Conservation (phyloP, 2,329 filamentous ascomycete species). For the Teratosphaeria nubilosa region DNA sequence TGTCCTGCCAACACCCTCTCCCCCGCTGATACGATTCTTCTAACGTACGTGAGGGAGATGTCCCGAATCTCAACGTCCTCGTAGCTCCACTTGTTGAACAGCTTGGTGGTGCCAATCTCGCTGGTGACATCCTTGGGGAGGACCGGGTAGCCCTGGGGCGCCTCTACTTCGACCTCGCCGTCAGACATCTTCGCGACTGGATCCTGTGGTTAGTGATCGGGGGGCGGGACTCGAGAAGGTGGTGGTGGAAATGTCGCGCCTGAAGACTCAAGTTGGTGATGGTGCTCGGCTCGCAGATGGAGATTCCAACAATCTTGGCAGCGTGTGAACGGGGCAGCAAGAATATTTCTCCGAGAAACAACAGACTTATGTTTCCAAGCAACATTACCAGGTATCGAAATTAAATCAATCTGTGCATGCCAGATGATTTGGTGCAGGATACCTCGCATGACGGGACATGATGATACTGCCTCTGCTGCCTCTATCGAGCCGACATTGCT, state of each 20-base stretch:
- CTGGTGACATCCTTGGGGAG: slow-evolving; percentile 87
- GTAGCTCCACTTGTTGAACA: slow-evolving; percentile 98
- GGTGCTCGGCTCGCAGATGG: neutral
- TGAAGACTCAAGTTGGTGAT: neutral
- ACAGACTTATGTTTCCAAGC: neutral
- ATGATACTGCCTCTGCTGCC: neutral
- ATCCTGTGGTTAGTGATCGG: slow-evolving; percentile 27
- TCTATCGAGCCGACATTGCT: neutral
- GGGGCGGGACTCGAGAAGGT: neutral
- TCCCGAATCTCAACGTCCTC: slow-evolving; percentile 99
- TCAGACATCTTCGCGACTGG: slow-evolving; percentile 69
- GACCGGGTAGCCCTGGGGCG: slow-evolving; percentile 65
- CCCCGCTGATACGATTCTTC: neutral
- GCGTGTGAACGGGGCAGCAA: neutral
- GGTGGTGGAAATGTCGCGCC: neutral
- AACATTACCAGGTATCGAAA: neutral
- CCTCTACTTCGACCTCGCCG: slow-evolving; percentile 93
- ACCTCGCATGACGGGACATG: neutral
- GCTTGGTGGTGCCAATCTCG: slow-evolving; percentile 86
- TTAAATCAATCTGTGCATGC: neutral
- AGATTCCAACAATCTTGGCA: neutral
- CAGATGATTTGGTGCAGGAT: neutral
- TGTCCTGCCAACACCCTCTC: slow-evolving; percentile 1
- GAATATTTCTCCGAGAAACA: neutral
- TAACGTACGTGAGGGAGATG: slow-evolving; percentile 94